Percentiles rank a stretch among this genome's conserved stretches.
Conservation (phyloP, 495 filamentous ascomycete genomes). For the Penicillium fimorum region DNA sequence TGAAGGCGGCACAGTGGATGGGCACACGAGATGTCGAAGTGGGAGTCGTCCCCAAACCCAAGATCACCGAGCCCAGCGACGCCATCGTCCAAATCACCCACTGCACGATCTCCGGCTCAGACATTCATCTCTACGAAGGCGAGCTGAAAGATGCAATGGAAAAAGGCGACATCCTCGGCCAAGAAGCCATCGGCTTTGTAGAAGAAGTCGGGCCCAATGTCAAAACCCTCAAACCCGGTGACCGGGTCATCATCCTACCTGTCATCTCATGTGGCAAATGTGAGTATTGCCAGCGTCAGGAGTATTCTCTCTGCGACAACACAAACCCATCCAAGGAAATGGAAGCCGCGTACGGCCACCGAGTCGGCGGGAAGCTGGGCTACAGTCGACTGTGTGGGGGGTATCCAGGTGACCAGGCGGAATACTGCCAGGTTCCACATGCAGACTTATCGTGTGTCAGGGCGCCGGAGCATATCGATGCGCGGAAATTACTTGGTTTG, state of each 20-base stretch:
- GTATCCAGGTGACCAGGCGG: constrained; percentile 61
- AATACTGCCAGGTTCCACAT: constrained; percentile 40
- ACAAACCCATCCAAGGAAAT: constrained; percentile 63
- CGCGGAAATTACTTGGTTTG: constrained; percentile 38
- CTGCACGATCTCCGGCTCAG: constrained; percentile 35
- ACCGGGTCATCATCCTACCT: constrained; percentile 38
- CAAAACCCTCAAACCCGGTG: constrained; percentile 28
- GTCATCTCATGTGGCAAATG: constrained; percentile 66
- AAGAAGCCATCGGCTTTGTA: constrained; percentile 42
- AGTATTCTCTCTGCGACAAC: constrained; percentile 66
- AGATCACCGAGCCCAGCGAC: constrained; percentile 31
- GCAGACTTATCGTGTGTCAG: constrained; percentile 36
- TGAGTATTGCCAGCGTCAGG: constrained; percentile 27
- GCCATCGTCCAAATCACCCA: constrained; percentile 38
- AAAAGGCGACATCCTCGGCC: constrained; percentile 65
- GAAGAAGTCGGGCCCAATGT: constrained; percentile 33
- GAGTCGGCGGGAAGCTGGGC: constrained; percentile 28
- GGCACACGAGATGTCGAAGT: constrained; percentile 25
- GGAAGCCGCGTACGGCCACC: constrained; percentile 56
- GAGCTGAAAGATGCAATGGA: constrained; percentile 30
- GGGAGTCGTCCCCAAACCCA: constrained; percentile 28
- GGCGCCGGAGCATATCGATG: constrained; percentile 54
- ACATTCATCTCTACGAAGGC: constrained; percentile 32
- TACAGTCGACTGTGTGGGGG: constrained; percentile 60
- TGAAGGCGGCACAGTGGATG: constrained; percentile 33